Percentiles rank a stretch among this genome's conserved stretches.
These are phyloP conservation scores for Colletotrichum sp. DNA, from an alignment of 2,329 filamentous ascomycete species.

Conservation along the genomic window DNA sequence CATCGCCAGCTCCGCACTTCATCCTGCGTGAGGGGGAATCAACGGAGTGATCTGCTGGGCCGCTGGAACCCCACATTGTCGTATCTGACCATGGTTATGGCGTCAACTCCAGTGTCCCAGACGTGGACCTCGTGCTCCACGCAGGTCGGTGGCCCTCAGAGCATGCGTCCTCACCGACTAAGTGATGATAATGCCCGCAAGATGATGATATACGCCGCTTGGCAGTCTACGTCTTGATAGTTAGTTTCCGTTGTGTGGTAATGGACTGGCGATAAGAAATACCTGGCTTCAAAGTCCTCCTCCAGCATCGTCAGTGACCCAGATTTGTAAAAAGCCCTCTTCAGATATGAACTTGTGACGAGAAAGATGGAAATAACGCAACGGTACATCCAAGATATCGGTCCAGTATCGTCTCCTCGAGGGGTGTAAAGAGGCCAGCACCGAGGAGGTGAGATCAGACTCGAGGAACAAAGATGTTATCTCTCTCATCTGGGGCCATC, in stretches of 20 bases:
- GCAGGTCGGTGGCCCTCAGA: neutral
- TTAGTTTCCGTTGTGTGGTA: neutral
- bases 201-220: neutral
- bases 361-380: neutral
- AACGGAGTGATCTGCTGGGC: neutral
- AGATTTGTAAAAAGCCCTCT: neutral
- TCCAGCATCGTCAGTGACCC: neutral
- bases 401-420: neutral
- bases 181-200: too few species aligned
- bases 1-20: conserved; percentile 6
- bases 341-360: neutral
- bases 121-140: conserved; percentile 4
- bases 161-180: neutral
- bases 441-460: neutral
- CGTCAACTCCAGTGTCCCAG: neutral
- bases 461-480: neutral
- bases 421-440: neutral
- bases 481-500: neutral
- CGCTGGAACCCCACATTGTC: conserved; percentile 3
- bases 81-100: conserved; percentile 1
- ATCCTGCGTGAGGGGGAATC: neutral
- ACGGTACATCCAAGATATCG: neutral
- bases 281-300: neutral
- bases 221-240: neutral
- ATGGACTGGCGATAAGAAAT: neutral